Evolutionary conservation across 2,329 filamentous ascomycete genomes (phyloP), one percentile per base, ranked within the genome.

Genomic region (Penicillium sp.): DNA sequence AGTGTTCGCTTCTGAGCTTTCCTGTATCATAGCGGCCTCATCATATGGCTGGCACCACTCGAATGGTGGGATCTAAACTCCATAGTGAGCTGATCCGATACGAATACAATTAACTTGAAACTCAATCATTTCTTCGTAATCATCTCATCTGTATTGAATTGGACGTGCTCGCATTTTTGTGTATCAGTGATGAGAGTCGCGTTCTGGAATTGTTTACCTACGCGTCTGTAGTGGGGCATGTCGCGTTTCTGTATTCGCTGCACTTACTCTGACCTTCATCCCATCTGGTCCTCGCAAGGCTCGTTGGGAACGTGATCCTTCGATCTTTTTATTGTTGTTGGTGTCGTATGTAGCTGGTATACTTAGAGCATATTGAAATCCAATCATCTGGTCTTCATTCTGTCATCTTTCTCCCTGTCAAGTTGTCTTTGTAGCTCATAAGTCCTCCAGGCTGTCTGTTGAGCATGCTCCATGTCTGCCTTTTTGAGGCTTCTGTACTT

Each of bases 21-120:
- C 69, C 67, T 76, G 74, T 76, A 76, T 76, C 74, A 76, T 76
- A 76, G 68, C 72, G 68, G 71, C 70, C 70, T 71, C 65, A 65
- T 64, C 61, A 71, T 63, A 65, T 64, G 69, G 71, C 71, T 73
- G 69, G 65, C 69, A 69, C 71, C 71, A 67, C 65, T 60, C 62
- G 59, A 64, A 66, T 62, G 65, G 69, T 64, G 69, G 61, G 62
- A 70, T 66, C 22, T 37, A 50, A 45, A 22, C 42, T 45, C 42
- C 21, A 13, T 22, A 14, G 37, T 49, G 56, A 31, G 48, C 65
- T 65, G 69, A 62, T 72, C 70, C 60, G 63, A 68, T 71, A 73
- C 71, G 71, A 74, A 74, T 73, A 73, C 68, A 66, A 72, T 66
- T 65, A 52, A 26, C 50, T 44, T 44, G 43, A 45, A 53, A 44